Evolutionary conservation across 2,329 filamentous ascomycete species (phyloP).

Genomic region (Botryotinia convoluta): DNA sequence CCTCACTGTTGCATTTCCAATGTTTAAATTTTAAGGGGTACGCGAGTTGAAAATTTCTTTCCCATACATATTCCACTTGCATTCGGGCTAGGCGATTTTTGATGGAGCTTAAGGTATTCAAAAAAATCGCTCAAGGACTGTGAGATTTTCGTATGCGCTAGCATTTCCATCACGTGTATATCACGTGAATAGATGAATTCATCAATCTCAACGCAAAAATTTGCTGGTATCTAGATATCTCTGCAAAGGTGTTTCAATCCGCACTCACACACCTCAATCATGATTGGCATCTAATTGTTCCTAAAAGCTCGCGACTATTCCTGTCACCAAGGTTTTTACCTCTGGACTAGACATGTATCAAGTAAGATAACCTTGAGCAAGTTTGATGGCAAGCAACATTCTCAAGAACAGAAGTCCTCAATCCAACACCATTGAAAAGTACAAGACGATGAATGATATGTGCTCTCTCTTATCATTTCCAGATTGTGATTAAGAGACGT

Average conservation of each 20-base stretch:
- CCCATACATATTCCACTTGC: neutral
- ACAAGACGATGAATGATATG: neutral
- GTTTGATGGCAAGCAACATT: neutral
- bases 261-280: neutral
- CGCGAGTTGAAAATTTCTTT: neutral
- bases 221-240: neutral
- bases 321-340: neutral
- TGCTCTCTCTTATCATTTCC: neutral
- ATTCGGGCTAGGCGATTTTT: neutral
- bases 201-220: neutral
- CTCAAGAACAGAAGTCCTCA: neutral
- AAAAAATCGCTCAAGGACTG: neutral
- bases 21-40: neutral
- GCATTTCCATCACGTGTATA: neutral
- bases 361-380: neutral
- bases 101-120: too few relatives aligned
- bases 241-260: neutral
- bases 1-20: neutral
- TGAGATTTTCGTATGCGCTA: neutral
- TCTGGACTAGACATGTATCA: neutral
- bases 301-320: neutral
- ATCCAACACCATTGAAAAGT: neutral
- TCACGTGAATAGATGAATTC: neutral
- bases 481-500: neutral
- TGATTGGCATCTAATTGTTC: neutral